Conservation (phyloP, 2,329 filamentous ascomycete genomes). For the Thyridium curvatum region DNA sequence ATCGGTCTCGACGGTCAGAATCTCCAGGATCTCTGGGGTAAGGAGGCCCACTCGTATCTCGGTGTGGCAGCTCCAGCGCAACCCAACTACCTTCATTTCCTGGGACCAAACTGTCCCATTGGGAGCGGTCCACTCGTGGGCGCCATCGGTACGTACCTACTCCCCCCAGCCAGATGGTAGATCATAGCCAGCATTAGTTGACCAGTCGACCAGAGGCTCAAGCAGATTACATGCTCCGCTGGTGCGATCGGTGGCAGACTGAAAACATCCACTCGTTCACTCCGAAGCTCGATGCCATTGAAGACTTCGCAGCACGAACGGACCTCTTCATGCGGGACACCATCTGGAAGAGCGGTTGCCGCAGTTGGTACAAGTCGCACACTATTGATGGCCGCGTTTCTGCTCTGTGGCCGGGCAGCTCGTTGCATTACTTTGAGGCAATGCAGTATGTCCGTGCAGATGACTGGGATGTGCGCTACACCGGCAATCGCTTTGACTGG, state of each 20-base stretch:
- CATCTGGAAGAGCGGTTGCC: slow-evolving; percentile 21
- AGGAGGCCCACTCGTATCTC: slow-evolving; percentile 1
- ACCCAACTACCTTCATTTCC: slow-evolving; percentile 7
- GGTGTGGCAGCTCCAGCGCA: slow-evolving; percentile 1
- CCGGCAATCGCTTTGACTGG: slow-evolving; percentile 12
- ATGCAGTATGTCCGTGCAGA: slow-evolving; percentile 22
- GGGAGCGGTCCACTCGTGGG: slow-evolving; percentile 3
- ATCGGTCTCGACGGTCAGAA: slow-evolving; percentile 7
- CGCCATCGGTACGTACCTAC: not conserved
- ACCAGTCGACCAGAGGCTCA: not conserved
- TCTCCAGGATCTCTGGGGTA: slow-evolving; percentile 7
- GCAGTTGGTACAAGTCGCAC: slow-evolving; percentile 21
- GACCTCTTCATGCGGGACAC: slow-evolving; percentile 19
- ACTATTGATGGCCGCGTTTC: slow-evolving; percentile 14
- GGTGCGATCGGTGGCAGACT: slow-evolving; percentile 15
- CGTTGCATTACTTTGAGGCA: slow-evolving; percentile 16
- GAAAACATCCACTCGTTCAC: slow-evolving; percentile 19
- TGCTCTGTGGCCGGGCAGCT: slow-evolving; percentile 17
- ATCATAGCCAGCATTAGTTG: too few species aligned
- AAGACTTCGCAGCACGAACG: slow-evolving; percentile 21
- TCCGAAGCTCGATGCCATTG: slow-evolving; percentile 14
- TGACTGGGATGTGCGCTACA: slow-evolving; percentile 21
- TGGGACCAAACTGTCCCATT: slow-evolving; percentile 5
- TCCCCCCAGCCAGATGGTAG: not conserved
- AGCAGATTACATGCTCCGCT: slow-evolving; percentile 4